A percentile compares a stretch with the other conserved stretches of the same genome.
phyloP scores from a whole-genome alignment of 1,139 yeast genomes.

The Debaryomyces subglobosus region DNA sequence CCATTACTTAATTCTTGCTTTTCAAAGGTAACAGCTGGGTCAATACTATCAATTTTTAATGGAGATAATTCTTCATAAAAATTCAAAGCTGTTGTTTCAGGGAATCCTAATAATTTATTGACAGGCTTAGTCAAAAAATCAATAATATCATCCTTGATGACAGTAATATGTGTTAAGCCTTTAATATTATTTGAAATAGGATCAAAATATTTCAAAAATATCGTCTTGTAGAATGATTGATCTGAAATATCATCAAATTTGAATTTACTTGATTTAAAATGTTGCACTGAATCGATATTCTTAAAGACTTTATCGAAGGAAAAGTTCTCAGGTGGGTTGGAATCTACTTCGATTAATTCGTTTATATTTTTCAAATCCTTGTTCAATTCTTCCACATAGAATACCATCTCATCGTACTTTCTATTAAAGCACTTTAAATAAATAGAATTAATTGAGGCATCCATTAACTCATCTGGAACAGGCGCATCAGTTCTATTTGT shows the following conservation, averaged over 20 bases:
- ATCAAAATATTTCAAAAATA: slow-evolving; percentile 77
- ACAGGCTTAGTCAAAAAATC: slow-evolving; percentile 48
- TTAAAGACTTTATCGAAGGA: slow-evolving; percentile 25
- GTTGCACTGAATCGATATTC: slow-evolving; percentile 19
- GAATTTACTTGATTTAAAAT: slow-evolving; percentile 6
- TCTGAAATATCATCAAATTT: slow-evolving; percentile 25
- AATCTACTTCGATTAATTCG: slow-evolving; percentile 9
- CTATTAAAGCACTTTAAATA: slow-evolving; percentile 44
- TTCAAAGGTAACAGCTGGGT: slow-evolving; percentile 51
- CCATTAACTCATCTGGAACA: slow-evolving; percentile 39
- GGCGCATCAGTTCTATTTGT: slow-evolving; percentile 68
- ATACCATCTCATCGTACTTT: slow-evolving; percentile 49
- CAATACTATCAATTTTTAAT: slow-evolving; percentile 55
- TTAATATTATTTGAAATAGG: slow-evolving; percentile 51
- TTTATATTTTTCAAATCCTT: slow-evolving; percentile 35
- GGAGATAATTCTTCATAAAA: slow-evolving; percentile 76
- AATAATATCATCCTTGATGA: slow-evolving; percentile 53
- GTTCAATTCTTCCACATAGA: slow-evolving; percentile 48
- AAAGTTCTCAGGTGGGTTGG: slow-evolving; percentile 26
- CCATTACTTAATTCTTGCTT: slow-evolving; percentile 75
- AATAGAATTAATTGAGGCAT: slow-evolving; percentile 38
- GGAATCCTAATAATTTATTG: slow-evolving; percentile 49
- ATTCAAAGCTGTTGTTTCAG: slow-evolving; percentile 39
- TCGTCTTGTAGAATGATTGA: slow-evolving; percentile 43
- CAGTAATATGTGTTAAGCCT: slow-evolving; percentile 67